Evolutionary conservation across 1,139 yeast genomes (phyloP), one percentile per base, ranked within the genome.

Genomic region (Pichia terricola): DNA sequence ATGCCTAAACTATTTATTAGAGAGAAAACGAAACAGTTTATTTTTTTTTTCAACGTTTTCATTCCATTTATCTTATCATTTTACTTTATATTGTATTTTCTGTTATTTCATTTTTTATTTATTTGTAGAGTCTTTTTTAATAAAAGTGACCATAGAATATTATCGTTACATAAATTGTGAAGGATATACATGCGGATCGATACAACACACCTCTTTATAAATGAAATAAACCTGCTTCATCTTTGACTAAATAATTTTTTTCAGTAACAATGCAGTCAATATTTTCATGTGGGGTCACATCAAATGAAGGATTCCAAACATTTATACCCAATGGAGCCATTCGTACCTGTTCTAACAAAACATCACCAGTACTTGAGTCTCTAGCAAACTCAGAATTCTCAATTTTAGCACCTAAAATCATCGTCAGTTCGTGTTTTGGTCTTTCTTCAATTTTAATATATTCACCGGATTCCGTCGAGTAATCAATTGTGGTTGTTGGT

Each of bases 241-340:
- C 67, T 53, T 79, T 79, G 9, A 62, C 60, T 45, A 68, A 66
- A 6, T 75, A 85, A 4, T 75, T 75, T 40, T 73, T 68, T 61
- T 91, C 97, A 1, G 97, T 89, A 31, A 89, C 86, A 50, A 91
- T 86, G 47, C 88, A 85, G 57, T 88, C 96, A 45, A 91, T 87
- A 40, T 82, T 67, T 39, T 71, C 72, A 56, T 81, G 79, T 0
- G 96, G 95, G 6, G 97, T 87, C 10, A 91, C 89, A 60, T 91
- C 98, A 57, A 91, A 91, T 0, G 96, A 84, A 1, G 98, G 98
- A 57, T 91, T 91, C 96, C 97, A 91, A 1, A 87, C 95, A 3
- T 73, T 68, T 35, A 89, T 83, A 0, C 83, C 85, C 2, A 85
- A 84, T 2, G 96, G 94, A 0, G 96, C 95, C 45, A 85, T 75